Conservation (phyloP, 176 grass and related monocot species). For the Avena insularis region DNA sequence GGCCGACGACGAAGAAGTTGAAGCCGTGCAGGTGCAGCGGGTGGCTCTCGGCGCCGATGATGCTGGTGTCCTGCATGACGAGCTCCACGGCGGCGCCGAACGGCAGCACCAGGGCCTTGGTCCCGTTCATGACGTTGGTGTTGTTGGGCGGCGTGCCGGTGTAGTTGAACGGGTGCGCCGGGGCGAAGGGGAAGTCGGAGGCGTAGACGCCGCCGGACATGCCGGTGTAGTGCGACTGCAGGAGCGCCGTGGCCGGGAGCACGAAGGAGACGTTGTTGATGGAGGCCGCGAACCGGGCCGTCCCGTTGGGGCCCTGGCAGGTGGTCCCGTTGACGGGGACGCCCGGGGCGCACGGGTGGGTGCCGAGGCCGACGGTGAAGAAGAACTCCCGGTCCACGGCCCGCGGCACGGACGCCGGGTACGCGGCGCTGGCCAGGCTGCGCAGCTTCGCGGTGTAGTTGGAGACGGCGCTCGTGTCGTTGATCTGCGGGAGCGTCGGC, state of each 20-base stretch:
- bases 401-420: conserved; percentile 66
- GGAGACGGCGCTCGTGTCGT: conserved; percentile 67
- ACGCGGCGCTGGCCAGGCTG: conserved; percentile 69
- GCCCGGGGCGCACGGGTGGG: conserved; percentile 58
- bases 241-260: conserved; percentile 60
- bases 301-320: conserved; percentile 78
- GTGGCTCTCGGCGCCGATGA: conserved; percentile 80
- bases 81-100: conserved; percentile 69
- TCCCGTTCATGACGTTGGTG: conserved; percentile 71
- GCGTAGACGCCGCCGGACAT: conserved; percentile 56
- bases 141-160: conserved; percentile 79
- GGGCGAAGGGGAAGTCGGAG: conserved; percentile 55
- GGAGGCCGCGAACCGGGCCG: conserved; percentile 62
- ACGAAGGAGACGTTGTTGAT: conserved; percentile 84
- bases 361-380: conserved; percentile 83
- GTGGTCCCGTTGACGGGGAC: conserved; percentile 48
- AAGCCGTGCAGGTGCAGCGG: conserved; percentile 84
- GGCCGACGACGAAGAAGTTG: conserved; percentile 79
- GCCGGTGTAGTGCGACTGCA: conserved; percentile 64
- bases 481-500: conserved; percentile 56
- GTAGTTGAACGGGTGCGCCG: conserved; percentile 69
- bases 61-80: conserved; percentile 85
- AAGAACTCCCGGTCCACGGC: conserved; percentile 61
- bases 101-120: conserved; percentile 56
- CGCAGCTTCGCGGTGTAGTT: conserved; percentile 64